phyloP scores from a whole-genome alignment of 148 eudicot species.

The Beta vulgaris region DNA sequence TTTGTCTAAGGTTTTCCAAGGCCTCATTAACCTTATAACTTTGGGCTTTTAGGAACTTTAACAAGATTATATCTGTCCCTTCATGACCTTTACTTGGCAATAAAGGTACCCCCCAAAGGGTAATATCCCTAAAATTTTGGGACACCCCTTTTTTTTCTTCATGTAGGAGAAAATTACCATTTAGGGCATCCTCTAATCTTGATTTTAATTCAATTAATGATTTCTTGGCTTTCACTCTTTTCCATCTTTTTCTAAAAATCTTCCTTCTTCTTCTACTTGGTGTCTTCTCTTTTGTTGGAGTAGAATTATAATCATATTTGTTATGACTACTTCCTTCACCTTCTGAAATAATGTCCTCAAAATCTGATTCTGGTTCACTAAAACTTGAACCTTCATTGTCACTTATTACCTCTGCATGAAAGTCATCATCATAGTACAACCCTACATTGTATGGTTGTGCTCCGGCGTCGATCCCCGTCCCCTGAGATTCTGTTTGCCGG shows the following conservation, averaged over 20 bases:
- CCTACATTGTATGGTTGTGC: neutral
- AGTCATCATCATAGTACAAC: slow-evolving; percentile 1
- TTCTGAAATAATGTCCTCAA: slow-evolving; percentile 11
- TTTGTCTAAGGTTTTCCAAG: slow-evolving; percentile 45
- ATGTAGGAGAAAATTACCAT: slow-evolving; percentile 21
- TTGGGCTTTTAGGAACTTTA: slow-evolving; percentile 63
- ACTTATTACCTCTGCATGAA: neutral
- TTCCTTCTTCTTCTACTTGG: slow-evolving; percentile 13
- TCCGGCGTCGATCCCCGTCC: neutral
- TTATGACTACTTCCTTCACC: slow-evolving; percentile 1
- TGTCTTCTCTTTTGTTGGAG: slow-evolving; percentile 10
- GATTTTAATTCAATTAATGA: slow-evolving; percentile 41
- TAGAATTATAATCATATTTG: slow-evolving; percentile 1
- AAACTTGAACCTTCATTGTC: slow-evolving; percentile 21
- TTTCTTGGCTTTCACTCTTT: slow-evolving; percentile 7
- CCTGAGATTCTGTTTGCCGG: neutral
- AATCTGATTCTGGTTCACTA: slow-evolving; percentile 25
- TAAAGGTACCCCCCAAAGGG: slow-evolving; percentile 80
- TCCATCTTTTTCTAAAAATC: neutral
- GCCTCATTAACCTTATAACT: slow-evolving; percentile 57
- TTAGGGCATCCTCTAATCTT: slow-evolving; percentile 57
- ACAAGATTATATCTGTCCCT: slow-evolving; percentile 46
- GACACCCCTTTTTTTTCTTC: slow-evolving; percentile 6
- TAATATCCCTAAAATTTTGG: slow-evolving; percentile 38
- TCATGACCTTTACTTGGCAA: slow-evolving; percentile 62